Conservation (phyloP, 2,329 filamentous ascomycete genomes). For the Xylariaceae sp. region DNA sequence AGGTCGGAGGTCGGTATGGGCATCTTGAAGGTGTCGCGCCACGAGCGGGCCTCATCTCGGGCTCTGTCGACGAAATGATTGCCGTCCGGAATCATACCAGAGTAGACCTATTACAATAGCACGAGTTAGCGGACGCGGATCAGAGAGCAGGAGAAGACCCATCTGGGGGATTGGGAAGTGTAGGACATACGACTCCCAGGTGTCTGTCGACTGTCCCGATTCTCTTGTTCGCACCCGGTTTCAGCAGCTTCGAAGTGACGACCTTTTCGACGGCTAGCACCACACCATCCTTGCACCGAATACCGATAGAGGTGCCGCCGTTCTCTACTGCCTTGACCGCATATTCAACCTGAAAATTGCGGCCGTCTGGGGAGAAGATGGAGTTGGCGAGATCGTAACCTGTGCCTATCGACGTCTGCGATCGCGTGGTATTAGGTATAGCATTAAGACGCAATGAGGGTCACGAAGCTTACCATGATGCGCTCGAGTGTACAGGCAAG, state of each 20-base stretch:
- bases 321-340: constrained; percentile 98
- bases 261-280: constrained; percentile 97
- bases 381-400: constrained; percentile 99
- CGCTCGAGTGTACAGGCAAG: constrained; percentile 1
- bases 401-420: constrained; percentile 98
- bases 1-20: constrained; percentile 86
- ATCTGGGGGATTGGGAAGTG: not conserved
- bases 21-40: constrained; percentile 90
- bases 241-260: constrained; percentile 88
- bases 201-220: constrained; percentile 94
- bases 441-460: not conserved
- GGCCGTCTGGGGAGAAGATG: constrained; percentile 97
- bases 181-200: constrained; percentile 71
- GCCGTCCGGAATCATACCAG: constrained; percentile 89
- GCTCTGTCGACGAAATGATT: constrained; percentile 91
- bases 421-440: not conserved
- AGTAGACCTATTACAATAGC: constrained; percentile 86
- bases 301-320: constrained; percentile 90
- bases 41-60: constrained; percentile 84
- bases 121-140: too few relatives aligned
- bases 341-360: constrained; percentile 99
- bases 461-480: constrained; percentile 9
- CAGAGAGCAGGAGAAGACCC: constrained; percentile 1
- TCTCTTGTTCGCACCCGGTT: constrained; percentile 91
- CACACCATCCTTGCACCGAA: constrained; percentile 94